These are phyloP conservation scores for Xylaria flabelliformis DNA, from an alignment of 495 filamentous ascomycete species.

Conservation along the genomic window DNA sequence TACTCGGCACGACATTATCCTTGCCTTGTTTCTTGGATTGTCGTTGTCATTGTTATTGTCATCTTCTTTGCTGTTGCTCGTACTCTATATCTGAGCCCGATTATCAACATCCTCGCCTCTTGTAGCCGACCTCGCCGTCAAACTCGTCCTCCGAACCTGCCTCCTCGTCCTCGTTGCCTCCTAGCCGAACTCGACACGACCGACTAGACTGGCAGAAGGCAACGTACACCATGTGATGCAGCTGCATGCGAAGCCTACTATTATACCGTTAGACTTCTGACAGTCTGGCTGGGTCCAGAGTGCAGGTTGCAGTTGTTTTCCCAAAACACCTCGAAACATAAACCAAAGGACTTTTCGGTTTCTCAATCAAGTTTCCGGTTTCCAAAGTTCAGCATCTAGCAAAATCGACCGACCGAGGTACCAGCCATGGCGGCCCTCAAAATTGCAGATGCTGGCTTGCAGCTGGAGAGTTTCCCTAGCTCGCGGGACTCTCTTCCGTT, in stretches of 20 bases:
- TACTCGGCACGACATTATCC: slow-evolving; percentile 39
- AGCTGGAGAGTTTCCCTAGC: slow-evolving; percentile 51
- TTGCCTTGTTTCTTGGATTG: slow-evolving; percentile 25
- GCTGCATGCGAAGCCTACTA: slow-evolving; percentile 43
- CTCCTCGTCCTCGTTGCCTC: slow-evolving; percentile 7
- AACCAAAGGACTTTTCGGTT: slow-evolving; percentile 21
- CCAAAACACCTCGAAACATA: slow-evolving; percentile 27
- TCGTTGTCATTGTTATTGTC: slow-evolving; percentile 27
- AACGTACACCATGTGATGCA: slow-evolving; percentile 41
- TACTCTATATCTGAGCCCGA: slow-evolving; percentile 7
- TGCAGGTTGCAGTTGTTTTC: slow-evolving; percentile 38
- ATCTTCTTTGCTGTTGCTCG: slow-evolving; percentile 13
- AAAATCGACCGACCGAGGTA: slow-evolving; percentile 26
- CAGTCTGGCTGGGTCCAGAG: slow-evolving; percentile 44
- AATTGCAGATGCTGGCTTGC: slow-evolving; percentile 52
- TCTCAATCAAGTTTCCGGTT: background rate
- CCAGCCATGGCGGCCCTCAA: slow-evolving; percentile 43
- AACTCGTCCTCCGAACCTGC: background rate
- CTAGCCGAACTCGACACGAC: slow-evolving; percentile 16
- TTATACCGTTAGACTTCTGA: slow-evolving; percentile 44
- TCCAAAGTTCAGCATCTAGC: slow-evolving; percentile 13
- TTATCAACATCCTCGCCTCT: slow-evolving; percentile 11
- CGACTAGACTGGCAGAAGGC: slow-evolving; percentile 9
- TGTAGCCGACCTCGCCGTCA: background rate
- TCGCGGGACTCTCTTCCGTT: slow-evolving; percentile 44